A percentile compares a stretch with the other conserved stretches of the same genome.
These are phyloP conservation scores for Xylariaceae sp. DNA, from an alignment of 2,329 filamentous ascomycete genomes.

Conservation along the genomic window DNA sequence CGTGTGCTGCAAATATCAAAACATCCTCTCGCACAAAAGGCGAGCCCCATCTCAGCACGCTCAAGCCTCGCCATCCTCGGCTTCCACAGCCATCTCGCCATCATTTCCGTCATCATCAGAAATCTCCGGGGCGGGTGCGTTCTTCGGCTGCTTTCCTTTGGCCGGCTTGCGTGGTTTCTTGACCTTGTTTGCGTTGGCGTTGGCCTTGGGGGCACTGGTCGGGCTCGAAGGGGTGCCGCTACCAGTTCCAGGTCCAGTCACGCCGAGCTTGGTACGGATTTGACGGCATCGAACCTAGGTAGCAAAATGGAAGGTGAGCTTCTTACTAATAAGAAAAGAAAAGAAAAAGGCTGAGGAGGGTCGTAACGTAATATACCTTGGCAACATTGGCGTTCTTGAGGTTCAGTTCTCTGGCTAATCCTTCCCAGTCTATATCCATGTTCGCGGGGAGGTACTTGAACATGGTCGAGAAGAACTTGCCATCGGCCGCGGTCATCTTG, in stretches of 20 bases:
- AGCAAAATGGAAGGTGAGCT: background rate
- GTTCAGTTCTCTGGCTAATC: constrained; percentile 27
- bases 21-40: background rate
- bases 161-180: constrained; percentile 5
- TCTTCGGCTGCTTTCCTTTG: constrained; percentile 6
- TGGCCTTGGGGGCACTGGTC: background rate
- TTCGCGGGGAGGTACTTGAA: constrained; percentile 33
- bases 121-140: background rate
- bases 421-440: constrained; percentile 30
- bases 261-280: constrained; percentile 22
- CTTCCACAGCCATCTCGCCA: background rate
- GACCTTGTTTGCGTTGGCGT: constrained; percentile 7
- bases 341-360: background rate
- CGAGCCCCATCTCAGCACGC: background rate
- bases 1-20: too few relatives aligned
- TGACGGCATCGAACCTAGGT: constrained; percentile 14
- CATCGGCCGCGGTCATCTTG: constrained; percentile 17
- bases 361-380: constrained; percentile 29
- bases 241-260: background rate
- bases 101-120: background rate
- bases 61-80: background rate
- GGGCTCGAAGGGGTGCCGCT: background rate
- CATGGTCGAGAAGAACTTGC: constrained; percentile 29
- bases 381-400: constrained; percentile 29
- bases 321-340: background rate